phyloP scores from a whole-genome alignment of 2,329 filamentous ascomycete species.

The Colletotrichum horii region DNA sequence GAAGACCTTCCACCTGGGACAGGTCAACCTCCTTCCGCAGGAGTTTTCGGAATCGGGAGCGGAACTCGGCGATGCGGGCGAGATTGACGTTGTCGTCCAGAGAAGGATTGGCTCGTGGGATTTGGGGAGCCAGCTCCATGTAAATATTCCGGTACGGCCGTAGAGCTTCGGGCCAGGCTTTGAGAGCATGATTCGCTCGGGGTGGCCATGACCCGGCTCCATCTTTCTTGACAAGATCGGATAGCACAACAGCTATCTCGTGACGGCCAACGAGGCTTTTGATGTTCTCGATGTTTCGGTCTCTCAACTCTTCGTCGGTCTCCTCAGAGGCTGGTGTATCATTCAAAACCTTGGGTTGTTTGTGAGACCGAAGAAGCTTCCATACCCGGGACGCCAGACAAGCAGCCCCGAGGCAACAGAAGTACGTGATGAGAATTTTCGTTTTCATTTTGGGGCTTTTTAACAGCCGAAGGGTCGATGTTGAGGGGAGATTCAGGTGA shows the following conservation, averaged over 20 bases:
- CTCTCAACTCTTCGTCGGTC: not conserved
- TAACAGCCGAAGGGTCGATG: not conserved
- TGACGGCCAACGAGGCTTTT: not conserved
- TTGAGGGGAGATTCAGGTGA: not conserved
- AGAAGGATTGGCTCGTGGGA: not conserved
- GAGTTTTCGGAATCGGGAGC: not conserved
- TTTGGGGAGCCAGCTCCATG: not conserved
- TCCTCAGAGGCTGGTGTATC: not conserved
- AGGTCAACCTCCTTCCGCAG: not conserved
- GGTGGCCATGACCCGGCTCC: not conserved
- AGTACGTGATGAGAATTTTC: not conserved
- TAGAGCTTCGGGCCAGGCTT: not conserved
- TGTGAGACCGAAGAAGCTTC: not conserved
- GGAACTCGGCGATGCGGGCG: not conserved
- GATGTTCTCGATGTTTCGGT: not conserved
- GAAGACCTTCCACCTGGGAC: not conserved
- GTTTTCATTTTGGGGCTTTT: fast-evolving
- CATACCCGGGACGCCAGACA: not conserved
- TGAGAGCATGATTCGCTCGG: not conserved
- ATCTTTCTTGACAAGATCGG: not conserved
- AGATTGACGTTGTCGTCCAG: not conserved
- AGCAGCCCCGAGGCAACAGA: not conserved
- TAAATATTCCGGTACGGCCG: not conserved
- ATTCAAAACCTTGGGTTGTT: not conserved
- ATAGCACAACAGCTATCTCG: not conserved